Conservation (phyloP, 306 rosid genomes). For the Dalbergia cultrata region DNA sequence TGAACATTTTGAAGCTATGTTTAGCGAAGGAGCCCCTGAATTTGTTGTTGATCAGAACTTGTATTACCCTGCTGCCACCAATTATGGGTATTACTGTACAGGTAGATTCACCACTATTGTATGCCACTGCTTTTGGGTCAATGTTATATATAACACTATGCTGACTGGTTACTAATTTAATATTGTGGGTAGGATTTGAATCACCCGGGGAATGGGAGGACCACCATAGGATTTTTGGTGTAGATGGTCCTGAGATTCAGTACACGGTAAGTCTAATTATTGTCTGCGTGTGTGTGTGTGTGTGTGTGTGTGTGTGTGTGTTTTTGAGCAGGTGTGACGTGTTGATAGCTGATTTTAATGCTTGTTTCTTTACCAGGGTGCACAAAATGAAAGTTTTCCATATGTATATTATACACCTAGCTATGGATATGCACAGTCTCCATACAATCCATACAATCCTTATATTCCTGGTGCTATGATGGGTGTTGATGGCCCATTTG, state of each 20-base stretch:
- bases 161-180: slow-evolving; percentile 12
- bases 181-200: slow-evolving; percentile 73
- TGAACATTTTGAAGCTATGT: slow-evolving; percentile 74
- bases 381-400: slow-evolving; percentile 78
- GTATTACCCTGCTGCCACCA: slow-evolving; percentile 87
- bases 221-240: slow-evolving; percentile 84
- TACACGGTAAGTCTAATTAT: slow-evolving; percentile 66
- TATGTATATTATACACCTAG: slow-evolving; percentile 82
- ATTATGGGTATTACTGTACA: slow-evolving; percentile 92
- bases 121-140: slow-evolving; percentile 8
- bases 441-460: slow-evolving; percentile 97
- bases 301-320: not conserved
- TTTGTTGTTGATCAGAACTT: slow-evolving; percentile 86
- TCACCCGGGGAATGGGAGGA: slow-evolving; percentile 98
- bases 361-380: slow-evolving; percentile 68
- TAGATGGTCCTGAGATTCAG: slow-evolving; percentile 87
- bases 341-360: slow-evolving; percentile 31
- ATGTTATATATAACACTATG: slow-evolving; percentile 23
- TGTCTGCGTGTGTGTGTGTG: not conserved
- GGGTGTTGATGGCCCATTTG: slow-evolving; percentile 79
- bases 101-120: slow-evolving; percentile 51
- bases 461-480: slow-evolving; percentile 95
- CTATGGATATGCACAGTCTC: slow-evolving; percentile 98
- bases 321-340: not conserved
- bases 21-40: slow-evolving; percentile 87